Conservation (phyloP, 2,329 filamentous ascomycete genomes). For the Colletotrichum shisoi region DNA sequence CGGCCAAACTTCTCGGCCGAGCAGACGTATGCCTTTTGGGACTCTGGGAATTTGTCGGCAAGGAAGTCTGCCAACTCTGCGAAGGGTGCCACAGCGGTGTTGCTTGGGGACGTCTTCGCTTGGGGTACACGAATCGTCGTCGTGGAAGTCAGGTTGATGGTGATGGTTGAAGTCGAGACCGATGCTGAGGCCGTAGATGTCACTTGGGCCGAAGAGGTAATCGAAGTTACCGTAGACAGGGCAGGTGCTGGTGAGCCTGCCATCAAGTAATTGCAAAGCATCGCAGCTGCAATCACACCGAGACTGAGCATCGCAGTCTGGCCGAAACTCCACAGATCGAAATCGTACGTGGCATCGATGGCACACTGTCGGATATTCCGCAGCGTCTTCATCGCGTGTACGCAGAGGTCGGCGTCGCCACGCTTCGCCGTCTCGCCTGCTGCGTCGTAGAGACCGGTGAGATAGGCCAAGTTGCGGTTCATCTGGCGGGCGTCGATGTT, state of each 20-base stretch:
- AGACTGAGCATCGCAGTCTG: conserved; percentile 16
- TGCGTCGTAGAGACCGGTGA: conserved; percentile 52
- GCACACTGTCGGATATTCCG: not conserved
- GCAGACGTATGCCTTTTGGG: conserved; percentile 52
- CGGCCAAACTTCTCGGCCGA: conserved; percentile 56
- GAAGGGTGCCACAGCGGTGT: conserved; percentile 48
- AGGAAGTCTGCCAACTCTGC: conserved; percentile 55
- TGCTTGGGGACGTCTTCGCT: conserved; percentile 43
- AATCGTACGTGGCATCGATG: conserved; percentile 8
- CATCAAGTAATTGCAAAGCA: conserved; percentile 26
- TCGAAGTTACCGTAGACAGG: conserved; percentile 14
- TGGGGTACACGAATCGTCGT: conserved; percentile 47
- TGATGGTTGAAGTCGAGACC: conserved; percentile 45
- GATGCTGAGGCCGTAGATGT: conserved; percentile 7
- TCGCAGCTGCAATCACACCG: conserved; percentile 9
- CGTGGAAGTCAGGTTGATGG: conserved; percentile 51
- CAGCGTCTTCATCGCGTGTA: conserved; percentile 21
- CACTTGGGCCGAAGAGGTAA: not conserved
- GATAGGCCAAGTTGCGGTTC: conserved; percentile 61
- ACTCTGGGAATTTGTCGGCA: conserved; percentile 48
- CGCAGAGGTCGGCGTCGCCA: not conserved
- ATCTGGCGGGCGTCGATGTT: conserved; percentile 62
- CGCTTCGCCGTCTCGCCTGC: conserved; percentile 27
- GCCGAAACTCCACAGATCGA: conserved; percentile 19
- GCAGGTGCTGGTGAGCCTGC: conserved; percentile 9